Evolutionary conservation across 192 early-diverging fungal genomes (phyloP).

Genomic region (Coemansia sp.): DNA sequence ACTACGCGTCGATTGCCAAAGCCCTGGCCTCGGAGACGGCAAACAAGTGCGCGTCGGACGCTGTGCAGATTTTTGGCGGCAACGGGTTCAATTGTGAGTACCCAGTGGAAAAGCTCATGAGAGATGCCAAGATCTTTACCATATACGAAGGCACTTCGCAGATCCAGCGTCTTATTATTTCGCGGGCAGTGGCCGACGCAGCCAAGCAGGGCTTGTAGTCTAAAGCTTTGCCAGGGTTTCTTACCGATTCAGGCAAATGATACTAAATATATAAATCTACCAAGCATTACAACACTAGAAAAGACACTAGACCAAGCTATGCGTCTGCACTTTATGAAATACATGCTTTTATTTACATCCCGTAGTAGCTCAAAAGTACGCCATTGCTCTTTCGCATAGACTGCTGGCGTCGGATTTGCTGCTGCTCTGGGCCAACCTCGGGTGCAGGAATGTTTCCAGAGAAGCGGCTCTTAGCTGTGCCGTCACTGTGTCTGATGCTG

Average conservation of each 20-base stretch:
- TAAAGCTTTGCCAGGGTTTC: neutral
- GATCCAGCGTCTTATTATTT: conserved; percentile 91
- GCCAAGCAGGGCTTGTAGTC: conserved; percentile 28
- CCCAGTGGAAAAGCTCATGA: conserved; percentile 93
- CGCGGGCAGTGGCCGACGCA: conserved; percentile 69
- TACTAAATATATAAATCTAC: neutral
- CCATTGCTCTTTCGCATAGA: neutral
- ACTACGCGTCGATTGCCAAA: conserved; percentile 93
- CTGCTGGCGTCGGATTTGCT: neutral
- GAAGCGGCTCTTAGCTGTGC: conserved; percentile 4
- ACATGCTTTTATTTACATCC: too few relatives aligned
- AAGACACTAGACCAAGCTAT: too few relatives aligned
- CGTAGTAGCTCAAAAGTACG: conserved; percentile 1
- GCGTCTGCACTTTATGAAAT: neutral
- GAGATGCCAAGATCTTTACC: conserved; percentile 91
- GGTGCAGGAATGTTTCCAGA: conserved; percentile 19
- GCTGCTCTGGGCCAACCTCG: neutral
- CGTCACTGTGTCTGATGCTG: conserved; percentile 15
- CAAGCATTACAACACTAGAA: neutral
- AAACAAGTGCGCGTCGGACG: conserved; percentile 77
- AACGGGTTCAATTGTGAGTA: conserved; percentile 85
- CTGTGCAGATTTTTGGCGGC: conserved; percentile 95
- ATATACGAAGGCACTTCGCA: conserved; percentile 97
- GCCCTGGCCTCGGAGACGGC: conserved; percentile 78
- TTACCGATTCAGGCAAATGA: neutral